Evolutionary conservation across 345 rosid species (phyloP).

Genomic region (Brassica rapa): DNA sequence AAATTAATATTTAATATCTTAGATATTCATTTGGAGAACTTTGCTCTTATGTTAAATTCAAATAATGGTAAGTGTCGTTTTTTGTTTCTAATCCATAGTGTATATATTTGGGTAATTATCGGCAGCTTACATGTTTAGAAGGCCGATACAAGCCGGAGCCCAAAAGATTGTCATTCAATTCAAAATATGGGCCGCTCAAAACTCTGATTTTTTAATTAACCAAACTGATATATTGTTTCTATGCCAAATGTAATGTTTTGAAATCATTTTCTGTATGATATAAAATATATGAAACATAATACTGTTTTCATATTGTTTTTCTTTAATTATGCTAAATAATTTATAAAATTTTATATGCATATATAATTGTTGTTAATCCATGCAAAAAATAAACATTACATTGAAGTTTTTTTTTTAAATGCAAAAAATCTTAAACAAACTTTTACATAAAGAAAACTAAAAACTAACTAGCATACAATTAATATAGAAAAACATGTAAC

Average conservation of each 20-base stretch:
- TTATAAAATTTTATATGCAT: not conserved
- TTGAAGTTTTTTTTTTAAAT: not conserved
- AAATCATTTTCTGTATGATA: not conserved
- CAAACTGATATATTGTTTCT: not conserved
- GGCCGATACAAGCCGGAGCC: constrained; percentile 4
- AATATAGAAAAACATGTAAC: not conserved
- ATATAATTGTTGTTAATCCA: not conserved
- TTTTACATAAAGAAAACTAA: not conserved
- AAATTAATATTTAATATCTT: too few species aligned
- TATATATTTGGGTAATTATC: not conserved
- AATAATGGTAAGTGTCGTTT: not conserved
- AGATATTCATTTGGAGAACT: not conserved
- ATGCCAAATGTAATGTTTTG: not conserved
- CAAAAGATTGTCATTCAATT: not conserved
- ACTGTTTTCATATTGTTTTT: not conserved
- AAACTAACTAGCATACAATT: not conserved
- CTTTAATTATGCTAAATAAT: not conserved
- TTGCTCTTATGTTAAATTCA: not conserved
- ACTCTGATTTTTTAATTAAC: not conserved
- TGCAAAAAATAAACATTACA: not conserved
- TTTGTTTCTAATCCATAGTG: not conserved
- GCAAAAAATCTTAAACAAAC: not conserved
- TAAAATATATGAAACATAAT: not conserved
- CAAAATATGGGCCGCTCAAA: not conserved
- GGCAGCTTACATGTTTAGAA: not conserved